A percentile compares a stretch with the other conserved stretches of the same genome.
Conservation (phyloP, 345 rosid species). For the thale cress (Arabidopsis thaliana) region DNA sequence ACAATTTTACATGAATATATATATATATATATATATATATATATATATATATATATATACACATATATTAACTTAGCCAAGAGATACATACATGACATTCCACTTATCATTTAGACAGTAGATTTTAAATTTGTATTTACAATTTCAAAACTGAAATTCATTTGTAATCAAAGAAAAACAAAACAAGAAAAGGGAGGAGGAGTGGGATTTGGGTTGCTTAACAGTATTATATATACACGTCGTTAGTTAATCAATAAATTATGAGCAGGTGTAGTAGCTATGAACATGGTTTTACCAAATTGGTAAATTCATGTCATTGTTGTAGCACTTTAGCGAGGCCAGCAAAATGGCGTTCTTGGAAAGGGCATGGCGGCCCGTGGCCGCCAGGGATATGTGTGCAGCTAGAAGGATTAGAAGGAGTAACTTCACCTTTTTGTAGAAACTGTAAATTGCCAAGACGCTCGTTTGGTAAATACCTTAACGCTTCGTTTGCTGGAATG, state of each 20-base stretch:
- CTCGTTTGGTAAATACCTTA: constrained; percentile 30
- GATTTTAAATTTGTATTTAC: not conserved
- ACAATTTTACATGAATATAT: not conserved
- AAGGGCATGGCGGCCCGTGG: constrained; percentile 51
- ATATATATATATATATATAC: not conserved
- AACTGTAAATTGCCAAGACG: constrained; percentile 48
- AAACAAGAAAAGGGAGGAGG: not conserved
- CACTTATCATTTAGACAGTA: constrained; percentile 6
- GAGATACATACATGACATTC: not conserved
- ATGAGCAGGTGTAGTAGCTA: constrained; percentile 41
- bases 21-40: not conserved
- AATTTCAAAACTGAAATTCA: not conserved
- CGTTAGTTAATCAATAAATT: not conserved
- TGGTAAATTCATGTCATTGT: constrained; percentile 37
- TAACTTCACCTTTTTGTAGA: constrained; percentile 51
- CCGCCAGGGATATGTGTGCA: constrained; percentile 64
- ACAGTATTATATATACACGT: not conserved
- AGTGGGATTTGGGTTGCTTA: not conserved
- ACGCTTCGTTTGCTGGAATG: constrained; percentile 28
- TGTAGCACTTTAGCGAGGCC: constrained; percentile 32
- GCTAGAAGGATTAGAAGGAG: constrained; percentile 56
- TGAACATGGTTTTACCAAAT: constrained; percentile 35
- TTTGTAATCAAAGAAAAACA: not conserved
- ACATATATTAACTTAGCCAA: not conserved
- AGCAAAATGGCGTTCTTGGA: constrained; percentile 52